Evolutionary conservation across 1,284 basidiomycete genomes (phyloP), one percentile per base, ranked within the genome.

Genomic region (Salmacisia buchloeana): DNA sequence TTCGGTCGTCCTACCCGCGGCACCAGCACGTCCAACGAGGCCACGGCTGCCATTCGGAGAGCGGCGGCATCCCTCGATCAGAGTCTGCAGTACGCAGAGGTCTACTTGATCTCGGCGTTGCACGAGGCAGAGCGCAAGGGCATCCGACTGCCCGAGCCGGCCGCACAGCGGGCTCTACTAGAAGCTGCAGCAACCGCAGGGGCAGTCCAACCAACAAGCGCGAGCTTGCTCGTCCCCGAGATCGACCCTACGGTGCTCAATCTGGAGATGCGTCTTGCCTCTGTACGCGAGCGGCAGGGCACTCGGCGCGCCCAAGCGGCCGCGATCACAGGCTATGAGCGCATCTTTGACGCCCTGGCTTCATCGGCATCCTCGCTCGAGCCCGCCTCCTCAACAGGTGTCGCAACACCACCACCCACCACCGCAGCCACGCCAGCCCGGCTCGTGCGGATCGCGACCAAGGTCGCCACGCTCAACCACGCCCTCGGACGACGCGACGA

Each of bases 71-170:
- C 52, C 46, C 2, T 59, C 66, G 65, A 71, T 6, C 69, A 74
- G 36, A 74, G 73, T 7, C 68, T 76, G 45, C 54, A 62, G 2
- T 39, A 69, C n/a, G 71, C 74, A 0, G 69, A 72, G 64, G 62
- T 61, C 35, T 75, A 74, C 46, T 64, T 79, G 21, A 60, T 63
- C n/a, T 58, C 68, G 0, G 68, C 74, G 9, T 54, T 74, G 18
- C 49, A 63, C 23, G 60, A 68, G 31, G 75, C 75, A 7, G 70
- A 73, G 12, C 6, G 36, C 1, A 69, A 68, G 43, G 69, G 69
- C 6, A 68, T 77, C 58, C 62, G 59, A 27, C 61, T 78, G 7
- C 72, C 75, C 2, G 74, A 78, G 33, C 61, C 66, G 2, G 65
- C 68, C 9, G 65, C 57, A 0, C 35, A 68, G 12, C 58, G 66